A percentile compares a stretch with the other conserved stretches of the same genome.
Conservation (phyloP, 2,329 filamentous ascomycete genomes). For the Ophiocordyceps camponoti-floridani region DNA sequence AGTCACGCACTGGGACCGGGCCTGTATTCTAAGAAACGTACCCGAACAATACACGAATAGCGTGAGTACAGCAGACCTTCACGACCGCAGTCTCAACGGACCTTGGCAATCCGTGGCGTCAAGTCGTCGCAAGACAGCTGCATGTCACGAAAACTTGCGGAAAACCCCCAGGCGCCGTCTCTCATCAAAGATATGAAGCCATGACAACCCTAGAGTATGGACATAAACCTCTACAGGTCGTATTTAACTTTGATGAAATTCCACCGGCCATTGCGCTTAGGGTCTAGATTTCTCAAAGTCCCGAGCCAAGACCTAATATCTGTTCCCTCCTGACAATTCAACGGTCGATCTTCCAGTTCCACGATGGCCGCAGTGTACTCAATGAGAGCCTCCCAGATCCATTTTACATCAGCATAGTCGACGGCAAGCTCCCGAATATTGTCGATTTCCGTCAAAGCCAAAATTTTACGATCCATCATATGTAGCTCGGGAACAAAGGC, state of each 20-base stretch:
- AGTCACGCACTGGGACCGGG: conserved; percentile 86
- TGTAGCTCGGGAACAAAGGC: conserved; percentile 49
- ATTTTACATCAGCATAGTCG: conserved; percentile 48
- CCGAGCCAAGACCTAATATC: conserved; percentile 41
- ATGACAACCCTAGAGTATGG: too few species aligned
- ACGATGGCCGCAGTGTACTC: conserved; percentile 49
- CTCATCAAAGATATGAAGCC: too few species aligned
- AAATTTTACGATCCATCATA: conserved; percentile 40
- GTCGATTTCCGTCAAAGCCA: conserved; percentile 54
- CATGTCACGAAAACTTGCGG: too few species aligned
- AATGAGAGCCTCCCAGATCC: conserved; percentile 76
- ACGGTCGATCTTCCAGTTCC: conserved; percentile 28
- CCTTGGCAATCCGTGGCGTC: too few species aligned
- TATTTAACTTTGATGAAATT: too few species aligned
- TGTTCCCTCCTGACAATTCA: conserved; percentile 17
- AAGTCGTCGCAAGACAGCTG: too few species aligned
- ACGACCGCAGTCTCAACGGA: too few species aligned
- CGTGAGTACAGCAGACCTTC: too few species aligned
- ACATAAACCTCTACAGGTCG: too few species aligned
- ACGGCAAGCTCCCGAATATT: conserved; percentile 48
- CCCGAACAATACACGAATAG: too few species aligned
- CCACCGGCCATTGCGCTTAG: conserved; percentile 60
- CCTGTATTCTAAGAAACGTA: conserved; percentile 63
- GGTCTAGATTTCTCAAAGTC: conserved; percentile 52
- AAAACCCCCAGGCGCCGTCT: too few species aligned